These are phyloP conservation scores for Epichloe gansuensis DNA, from an alignment of 2,329 filamentous ascomycete species.

Conservation along the genomic window DNA sequence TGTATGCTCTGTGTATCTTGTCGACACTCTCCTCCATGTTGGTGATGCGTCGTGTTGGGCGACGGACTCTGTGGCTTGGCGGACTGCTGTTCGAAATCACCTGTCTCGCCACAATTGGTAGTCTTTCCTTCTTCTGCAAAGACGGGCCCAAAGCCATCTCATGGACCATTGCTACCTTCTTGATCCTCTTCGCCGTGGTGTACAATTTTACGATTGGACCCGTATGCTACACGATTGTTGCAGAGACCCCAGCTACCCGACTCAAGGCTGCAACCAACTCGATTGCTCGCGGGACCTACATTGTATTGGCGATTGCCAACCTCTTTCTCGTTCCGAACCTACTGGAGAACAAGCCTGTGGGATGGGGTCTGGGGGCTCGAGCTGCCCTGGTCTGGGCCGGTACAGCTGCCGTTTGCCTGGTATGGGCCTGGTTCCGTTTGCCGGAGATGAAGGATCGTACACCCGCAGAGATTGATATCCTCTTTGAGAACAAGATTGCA, in stretches of 20 bases:
- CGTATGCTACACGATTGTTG: conserved; percentile 28
- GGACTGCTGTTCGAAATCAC: conserved; percentile 24
- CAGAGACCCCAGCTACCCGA: conserved; percentile 21
- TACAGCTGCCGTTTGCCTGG: conserved; percentile 5
- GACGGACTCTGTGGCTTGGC: conserved; percentile 29
- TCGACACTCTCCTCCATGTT: conserved; percentile 33
- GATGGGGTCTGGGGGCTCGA: conserved; percentile 11
- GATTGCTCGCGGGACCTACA: conserved; percentile 9
- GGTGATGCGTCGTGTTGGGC: conserved; percentile 26
- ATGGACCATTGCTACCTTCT: conserved; percentile 25
- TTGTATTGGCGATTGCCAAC: conserved; percentile 10
- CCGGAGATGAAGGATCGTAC: conserved; percentile 14
- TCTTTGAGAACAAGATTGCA: conserved; percentile 14
- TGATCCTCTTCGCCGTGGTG: conserved; percentile 26
- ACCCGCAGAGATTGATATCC: conserved; percentile 11
- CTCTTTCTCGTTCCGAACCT: conserved; percentile 11
- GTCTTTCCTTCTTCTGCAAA: not conserved
- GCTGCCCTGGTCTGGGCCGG: conserved; percentile 12
- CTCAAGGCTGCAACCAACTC: conserved; percentile 13
- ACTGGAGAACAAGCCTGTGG: conserved; percentile 9
- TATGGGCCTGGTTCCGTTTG: conserved; percentile 13
- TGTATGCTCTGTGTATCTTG: conserved; percentile 26
- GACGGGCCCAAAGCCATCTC: not conserved
- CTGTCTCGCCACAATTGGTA: conserved; percentile 14
- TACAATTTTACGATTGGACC: conserved; percentile 32